Evolutionary conservation across 78 protist genomes (phyloP).

Genomic region (Pigoraptor vietnamica): DNA sequence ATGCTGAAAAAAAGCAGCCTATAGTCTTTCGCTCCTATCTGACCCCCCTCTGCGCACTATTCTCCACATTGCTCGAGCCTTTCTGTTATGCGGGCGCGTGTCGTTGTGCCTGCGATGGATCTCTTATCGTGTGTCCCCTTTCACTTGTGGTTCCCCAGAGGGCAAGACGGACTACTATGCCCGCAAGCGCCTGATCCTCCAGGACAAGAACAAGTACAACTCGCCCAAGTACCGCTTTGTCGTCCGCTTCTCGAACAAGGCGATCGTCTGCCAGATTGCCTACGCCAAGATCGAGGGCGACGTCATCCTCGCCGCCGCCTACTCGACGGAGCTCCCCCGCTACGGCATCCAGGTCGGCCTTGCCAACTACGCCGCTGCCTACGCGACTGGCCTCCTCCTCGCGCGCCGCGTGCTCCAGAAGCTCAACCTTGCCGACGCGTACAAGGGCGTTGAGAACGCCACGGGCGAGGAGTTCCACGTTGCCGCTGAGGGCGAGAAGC

Average conservation of each 20-base stretch:
- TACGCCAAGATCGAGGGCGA: slow-evolving; percentile 89
- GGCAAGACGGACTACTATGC: slow-evolving; percentile 98
- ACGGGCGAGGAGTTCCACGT: slow-evolving; percentile 1
- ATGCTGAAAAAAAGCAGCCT: too few relatives aligned
- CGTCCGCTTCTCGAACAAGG: slow-evolving; percentile 92
- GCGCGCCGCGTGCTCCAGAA: slow-evolving; percentile 94
- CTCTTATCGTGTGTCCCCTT: neutral
- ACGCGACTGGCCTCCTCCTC: slow-evolving; percentile 94
- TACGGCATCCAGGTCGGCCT: slow-evolving; percentile 90
- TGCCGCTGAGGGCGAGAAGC: slow-evolving; percentile 31
- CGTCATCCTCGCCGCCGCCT: slow-evolving; percentile 81
- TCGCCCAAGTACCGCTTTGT: slow-evolving; percentile 96
- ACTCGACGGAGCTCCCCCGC: slow-evolving; percentile 87
- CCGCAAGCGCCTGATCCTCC: slow-evolving; percentile 82
- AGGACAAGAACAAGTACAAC: slow-evolving; percentile 95
- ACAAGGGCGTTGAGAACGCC: slow-evolving; percentile 61
- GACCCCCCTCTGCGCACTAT: too few relatives aligned
- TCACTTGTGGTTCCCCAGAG: slow-evolving; percentile 27
- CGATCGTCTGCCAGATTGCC: slow-evolving; percentile 90
- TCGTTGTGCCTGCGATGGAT: neutral
- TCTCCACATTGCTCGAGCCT: neutral
- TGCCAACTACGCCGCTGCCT: slow-evolving; percentile 96
- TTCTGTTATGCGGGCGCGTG: neutral
- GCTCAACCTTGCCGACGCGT: slow-evolving; percentile 73
- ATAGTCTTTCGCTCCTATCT: slow-evolving; percentile 17